Evolutionary conservation across 306 rosid species (phyloP).

Genomic region (Pterocarpus santalinus): DNA sequence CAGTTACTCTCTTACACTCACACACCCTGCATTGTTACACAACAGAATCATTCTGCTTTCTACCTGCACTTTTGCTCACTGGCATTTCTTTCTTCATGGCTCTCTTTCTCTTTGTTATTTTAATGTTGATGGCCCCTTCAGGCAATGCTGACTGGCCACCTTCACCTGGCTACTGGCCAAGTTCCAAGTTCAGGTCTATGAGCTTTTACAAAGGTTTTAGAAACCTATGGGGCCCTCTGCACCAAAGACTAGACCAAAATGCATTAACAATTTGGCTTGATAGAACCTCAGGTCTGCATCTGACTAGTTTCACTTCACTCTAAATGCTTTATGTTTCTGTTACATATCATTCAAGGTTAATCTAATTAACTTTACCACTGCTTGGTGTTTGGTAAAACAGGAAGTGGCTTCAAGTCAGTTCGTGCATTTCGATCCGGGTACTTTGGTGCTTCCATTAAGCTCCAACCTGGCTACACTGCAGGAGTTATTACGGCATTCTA

Average conservation of each 20-base stretch:
- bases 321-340: background rate
- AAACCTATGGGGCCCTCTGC: conserved; percentile 96
- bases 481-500: conserved; percentile 97
- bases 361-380: conserved; percentile 20
- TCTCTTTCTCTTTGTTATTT: conserved; percentile 56
- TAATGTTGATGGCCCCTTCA: conserved; percentile 58
- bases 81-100: conserved; percentile 57
- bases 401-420: conserved; percentile 93
- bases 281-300: conserved; percentile 66
- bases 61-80: conserved; percentile 31
- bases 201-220: conserved; percentile 75
- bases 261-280: conserved; percentile 94
- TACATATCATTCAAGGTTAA: conserved; percentile 15
- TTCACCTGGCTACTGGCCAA: conserved; percentile 95
- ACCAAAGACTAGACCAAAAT: conserved; percentile 67
- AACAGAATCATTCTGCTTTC: conserved; percentile 56
- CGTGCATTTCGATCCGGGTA: conserved; percentile 92
- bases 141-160: conserved; percentile 83
- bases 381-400: conserved; percentile 52
- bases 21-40: conserved; percentile 59
- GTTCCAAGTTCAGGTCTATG: conserved; percentile 72
- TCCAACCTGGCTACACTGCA: conserved; percentile 97
- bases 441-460: conserved; percentile 88
- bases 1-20: conserved; percentile 21
- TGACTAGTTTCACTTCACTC: background rate